phyloP scores from a whole-genome alignment of 1,284 basidiomycete genomes.

The Fomitopsis pinicola region DNA sequence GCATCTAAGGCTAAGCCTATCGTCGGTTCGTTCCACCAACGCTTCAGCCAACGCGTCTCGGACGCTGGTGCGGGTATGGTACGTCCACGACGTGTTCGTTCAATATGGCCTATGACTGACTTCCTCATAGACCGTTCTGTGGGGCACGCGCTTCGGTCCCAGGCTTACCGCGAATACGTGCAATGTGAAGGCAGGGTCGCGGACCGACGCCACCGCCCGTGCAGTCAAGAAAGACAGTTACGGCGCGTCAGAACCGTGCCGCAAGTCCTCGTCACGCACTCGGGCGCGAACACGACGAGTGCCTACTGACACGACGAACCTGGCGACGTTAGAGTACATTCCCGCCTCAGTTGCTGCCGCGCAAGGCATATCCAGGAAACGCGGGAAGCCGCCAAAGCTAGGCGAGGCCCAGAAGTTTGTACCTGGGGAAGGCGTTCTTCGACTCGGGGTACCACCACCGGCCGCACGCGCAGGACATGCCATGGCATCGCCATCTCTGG shows the following conservation, averaged over 20 bases:
- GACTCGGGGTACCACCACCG: too few species aligned
- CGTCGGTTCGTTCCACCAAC: not conserved
- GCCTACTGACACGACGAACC: too few species aligned
- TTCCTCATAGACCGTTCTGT: not conserved
- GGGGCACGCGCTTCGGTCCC: not conserved
- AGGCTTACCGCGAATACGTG: not conserved
- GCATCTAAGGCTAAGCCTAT: not conserved
- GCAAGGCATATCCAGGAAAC: too few species aligned
- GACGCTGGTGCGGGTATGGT: not conserved
- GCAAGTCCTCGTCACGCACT: not conserved
- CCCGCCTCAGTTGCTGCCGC: not conserved
- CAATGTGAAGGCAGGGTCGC: too few species aligned
- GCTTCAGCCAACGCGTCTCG: not conserved
- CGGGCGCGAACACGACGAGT: not conserved
- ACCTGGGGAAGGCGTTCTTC: too few species aligned
- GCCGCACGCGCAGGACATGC: too few species aligned
- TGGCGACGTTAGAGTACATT: not conserved
- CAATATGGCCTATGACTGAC: not conserved
- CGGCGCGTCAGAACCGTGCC: not conserved
- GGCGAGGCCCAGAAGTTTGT: too few species aligned
- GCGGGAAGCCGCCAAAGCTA: too few species aligned
- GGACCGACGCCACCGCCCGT: not conserved
- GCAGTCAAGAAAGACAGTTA: not conserved
- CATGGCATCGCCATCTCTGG: too few species aligned
- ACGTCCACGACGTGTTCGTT: not conserved